These are phyloP conservation scores for Terana coerulea DNA, from an alignment of 768 basidiomycete genomes.

Conservation along the genomic window DNA sequence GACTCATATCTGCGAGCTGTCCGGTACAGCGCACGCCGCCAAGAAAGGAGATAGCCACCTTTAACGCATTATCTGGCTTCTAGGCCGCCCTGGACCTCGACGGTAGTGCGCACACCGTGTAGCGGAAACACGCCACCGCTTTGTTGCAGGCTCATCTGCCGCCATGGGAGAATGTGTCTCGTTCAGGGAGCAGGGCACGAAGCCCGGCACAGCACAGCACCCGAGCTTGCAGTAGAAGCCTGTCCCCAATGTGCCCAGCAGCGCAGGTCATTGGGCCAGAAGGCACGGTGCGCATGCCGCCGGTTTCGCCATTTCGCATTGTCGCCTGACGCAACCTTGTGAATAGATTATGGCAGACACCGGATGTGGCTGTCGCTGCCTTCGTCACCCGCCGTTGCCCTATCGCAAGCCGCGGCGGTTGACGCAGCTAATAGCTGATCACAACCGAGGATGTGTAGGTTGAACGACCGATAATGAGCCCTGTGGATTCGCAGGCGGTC, in stretches of 20 bases:
- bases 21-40: neutral
- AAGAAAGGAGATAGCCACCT: neutral
- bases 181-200: neutral
- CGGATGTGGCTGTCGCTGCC: neutral
- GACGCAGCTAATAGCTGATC: neutral
- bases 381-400: neutral
- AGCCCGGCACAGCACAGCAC: neutral
- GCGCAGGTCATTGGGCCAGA: slow-evolving; percentile 8
- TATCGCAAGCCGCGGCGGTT: neutral
- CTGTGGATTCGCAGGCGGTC: too few species aligned
- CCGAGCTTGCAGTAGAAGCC: neutral
- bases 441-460: slow-evolving; percentile 3
- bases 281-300: neutral
- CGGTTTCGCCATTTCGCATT: neutral
- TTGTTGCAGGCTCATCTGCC: neutral
- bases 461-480: too few species aligned
- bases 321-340: slow-evolving; percentile 6
- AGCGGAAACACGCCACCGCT: neutral
- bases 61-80: neutral
- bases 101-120: neutral
- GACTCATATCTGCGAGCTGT: neutral
- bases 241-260: neutral
- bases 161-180: slow-evolving; percentile 4
- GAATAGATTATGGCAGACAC: slow-evolving; percentile 1
- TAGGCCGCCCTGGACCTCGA: neutral